Conservation (phyloP, 805 yeast species). For the Nematodospora valgi region DNA sequence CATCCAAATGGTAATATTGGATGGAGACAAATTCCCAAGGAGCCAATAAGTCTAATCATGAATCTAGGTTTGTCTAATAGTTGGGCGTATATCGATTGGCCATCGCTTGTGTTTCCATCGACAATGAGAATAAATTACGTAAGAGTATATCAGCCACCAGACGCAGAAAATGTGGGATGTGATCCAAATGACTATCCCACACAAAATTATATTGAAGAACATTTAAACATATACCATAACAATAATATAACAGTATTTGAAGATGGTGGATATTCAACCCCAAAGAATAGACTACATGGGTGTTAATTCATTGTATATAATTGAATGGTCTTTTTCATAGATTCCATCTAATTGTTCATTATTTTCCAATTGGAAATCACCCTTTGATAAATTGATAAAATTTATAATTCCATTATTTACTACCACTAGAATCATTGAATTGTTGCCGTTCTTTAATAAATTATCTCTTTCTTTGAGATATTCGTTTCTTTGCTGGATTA, state of each 20-base stretch:
- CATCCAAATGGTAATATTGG: constrained; percentile 87
- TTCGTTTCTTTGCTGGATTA: constrained; percentile 21
- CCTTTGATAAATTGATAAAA: constrained; percentile 52
- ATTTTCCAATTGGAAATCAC: constrained; percentile 37
- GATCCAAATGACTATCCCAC: constrained; percentile 85
- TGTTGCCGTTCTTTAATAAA: constrained; percentile 50
- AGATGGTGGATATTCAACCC: constrained; percentile 56
- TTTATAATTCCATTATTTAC: constrained; percentile 75
- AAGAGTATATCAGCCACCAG: constrained; percentile 77
- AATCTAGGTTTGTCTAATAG: constrained; percentile 84
- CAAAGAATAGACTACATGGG: constrained; percentile 29
- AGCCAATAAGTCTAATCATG: constrained; percentile 84
- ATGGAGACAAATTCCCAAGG: constrained; percentile 74
- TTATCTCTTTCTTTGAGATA: constrained; percentile 30
- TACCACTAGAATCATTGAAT: constrained; percentile 59
- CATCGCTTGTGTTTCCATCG: constrained; percentile 68
- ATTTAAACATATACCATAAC: constrained; percentile 62
- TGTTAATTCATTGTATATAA: constrained; percentile 11
- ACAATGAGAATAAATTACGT: constrained; percentile 76
- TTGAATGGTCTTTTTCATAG: constrained; percentile 16
- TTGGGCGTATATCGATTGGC: constrained; percentile 94
- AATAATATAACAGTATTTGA: constrained; percentile 70
- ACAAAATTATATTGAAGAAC: constrained; percentile 67
- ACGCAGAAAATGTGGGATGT: constrained; percentile 58
- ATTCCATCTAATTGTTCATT: constrained; percentile 15